Conservation (phyloP, 176 grass and related monocot species). For the Paspalum notatum region DNA sequence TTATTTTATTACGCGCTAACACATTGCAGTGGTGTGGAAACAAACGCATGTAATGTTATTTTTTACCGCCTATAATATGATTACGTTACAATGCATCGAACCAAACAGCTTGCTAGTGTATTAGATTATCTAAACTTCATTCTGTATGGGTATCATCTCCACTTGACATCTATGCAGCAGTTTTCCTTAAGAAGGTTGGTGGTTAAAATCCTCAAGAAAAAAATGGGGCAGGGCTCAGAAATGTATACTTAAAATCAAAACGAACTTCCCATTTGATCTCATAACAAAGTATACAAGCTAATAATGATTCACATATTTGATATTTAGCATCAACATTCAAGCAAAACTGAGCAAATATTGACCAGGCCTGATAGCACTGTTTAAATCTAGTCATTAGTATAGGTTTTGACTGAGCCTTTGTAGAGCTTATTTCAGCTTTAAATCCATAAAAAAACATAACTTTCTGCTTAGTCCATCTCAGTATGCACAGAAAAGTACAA, state of each 20-base stretch:
- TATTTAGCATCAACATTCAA: not conserved
- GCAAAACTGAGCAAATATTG: not conserved
- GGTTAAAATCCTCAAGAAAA: not conserved
- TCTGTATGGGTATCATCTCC: not conserved
- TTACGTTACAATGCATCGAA: no score
- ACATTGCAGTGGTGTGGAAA: no score
- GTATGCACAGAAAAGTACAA: not conserved
- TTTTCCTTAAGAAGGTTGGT: not conserved
- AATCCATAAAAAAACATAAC: not conserved
- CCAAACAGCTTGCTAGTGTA: no score
- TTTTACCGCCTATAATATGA: no score
- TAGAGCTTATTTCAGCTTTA: not conserved
- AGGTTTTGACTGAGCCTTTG: not conserved
- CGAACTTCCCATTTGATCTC: not conserved
- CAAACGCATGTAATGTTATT: no score
- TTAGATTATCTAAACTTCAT: not conserved
- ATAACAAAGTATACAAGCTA: not conserved
- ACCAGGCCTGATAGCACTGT: not conserved
- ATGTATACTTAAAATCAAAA: slow-evolving; percentile 17
- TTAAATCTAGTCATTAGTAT: not conserved
- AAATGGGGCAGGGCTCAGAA: not conserved
- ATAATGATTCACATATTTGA: not conserved
- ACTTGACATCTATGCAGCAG: not conserved
- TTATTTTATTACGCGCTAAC: no score
- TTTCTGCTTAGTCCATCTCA: slow-evolving; percentile 22